phyloP scores from a whole-genome alignment of 768 basidiomycete genomes.

The Clitopilus hobsonii region DNA sequence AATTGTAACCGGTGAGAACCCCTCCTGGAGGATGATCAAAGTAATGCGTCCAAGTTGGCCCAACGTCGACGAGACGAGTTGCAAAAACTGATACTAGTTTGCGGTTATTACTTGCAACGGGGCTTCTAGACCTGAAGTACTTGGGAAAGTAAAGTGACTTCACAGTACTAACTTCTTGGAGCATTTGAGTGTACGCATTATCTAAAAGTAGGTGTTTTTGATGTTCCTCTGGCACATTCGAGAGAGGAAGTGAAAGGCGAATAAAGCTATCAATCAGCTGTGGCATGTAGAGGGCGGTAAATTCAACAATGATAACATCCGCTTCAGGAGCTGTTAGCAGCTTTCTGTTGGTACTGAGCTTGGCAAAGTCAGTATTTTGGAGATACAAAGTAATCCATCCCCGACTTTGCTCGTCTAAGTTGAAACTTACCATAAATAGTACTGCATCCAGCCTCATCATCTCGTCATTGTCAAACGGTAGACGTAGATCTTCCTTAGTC shows the following conservation, averaged over 20 bases:
- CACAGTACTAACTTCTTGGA: no score
- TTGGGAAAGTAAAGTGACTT: not conserved
- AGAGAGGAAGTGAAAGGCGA: not conserved
- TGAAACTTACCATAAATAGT: no score
- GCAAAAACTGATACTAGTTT: not conserved
- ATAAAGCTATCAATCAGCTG: not conserved
- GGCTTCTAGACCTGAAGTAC: not conserved
- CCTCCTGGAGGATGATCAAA: not conserved
- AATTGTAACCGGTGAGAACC: no score
- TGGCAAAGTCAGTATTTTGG: no score
- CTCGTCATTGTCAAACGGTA: no score
- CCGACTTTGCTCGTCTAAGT: no score
- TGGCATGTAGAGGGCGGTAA: not conserved
- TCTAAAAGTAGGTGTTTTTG: not conserved
- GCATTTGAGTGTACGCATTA: not conserved
- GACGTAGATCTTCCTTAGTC: no score
- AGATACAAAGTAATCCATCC: no score
- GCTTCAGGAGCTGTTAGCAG: not conserved
- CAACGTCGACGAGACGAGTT: not conserved
- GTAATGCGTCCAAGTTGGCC: not conserved
- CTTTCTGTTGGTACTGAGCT: not conserved
- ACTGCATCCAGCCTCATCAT: no score
- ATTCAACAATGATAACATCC: not conserved
- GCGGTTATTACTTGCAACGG: not conserved
- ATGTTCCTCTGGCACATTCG: not conserved